phyloP scores from a whole-genome alignment of 495 filamentous ascomycete genomes.

The Aspergillus heteromorphus region DNA sequence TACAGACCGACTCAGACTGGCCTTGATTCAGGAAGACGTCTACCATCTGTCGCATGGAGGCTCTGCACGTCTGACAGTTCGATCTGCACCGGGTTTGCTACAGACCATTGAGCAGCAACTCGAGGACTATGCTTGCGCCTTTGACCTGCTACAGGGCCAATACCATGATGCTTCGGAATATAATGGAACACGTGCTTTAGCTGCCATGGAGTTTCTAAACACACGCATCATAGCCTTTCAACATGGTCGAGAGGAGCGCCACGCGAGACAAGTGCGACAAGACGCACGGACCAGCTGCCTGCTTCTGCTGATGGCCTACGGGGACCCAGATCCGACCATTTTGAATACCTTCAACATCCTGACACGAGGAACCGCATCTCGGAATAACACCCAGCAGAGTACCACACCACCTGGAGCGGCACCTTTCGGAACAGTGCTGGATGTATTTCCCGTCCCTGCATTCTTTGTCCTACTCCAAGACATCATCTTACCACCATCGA shows the following conservation, averaged over 20 bases:
- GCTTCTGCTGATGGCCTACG: constrained; percentile 1
- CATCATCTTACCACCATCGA: not conserved
- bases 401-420: not conserved
- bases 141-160: not conserved
- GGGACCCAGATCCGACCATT: not conserved
- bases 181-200: not conserved
- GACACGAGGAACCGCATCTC: not conserved
- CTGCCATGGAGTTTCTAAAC: not conserved
- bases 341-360: not conserved
- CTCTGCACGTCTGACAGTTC: not conserved
- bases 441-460: constrained; percentile 1
- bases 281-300: not conserved
- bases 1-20: not conserved
- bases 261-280: not conserved
- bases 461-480: constrained; percentile 1
- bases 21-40: not conserved
- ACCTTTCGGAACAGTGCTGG: not conserved
- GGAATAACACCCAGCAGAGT: not conserved
- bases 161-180: not conserved
- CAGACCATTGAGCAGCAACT: constrained; percentile 1
- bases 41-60: not conserved
- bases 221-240: not conserved
- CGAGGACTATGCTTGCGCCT: not conserved
- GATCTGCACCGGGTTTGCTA: not conserved
- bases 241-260: not conserved